A percentile compares a stretch with the other conserved stretches of the same genome.
Evolutionary conservation across 805 yeast species (phyloP).

Genomic region (Saccharomyces eubayanus): DNA sequence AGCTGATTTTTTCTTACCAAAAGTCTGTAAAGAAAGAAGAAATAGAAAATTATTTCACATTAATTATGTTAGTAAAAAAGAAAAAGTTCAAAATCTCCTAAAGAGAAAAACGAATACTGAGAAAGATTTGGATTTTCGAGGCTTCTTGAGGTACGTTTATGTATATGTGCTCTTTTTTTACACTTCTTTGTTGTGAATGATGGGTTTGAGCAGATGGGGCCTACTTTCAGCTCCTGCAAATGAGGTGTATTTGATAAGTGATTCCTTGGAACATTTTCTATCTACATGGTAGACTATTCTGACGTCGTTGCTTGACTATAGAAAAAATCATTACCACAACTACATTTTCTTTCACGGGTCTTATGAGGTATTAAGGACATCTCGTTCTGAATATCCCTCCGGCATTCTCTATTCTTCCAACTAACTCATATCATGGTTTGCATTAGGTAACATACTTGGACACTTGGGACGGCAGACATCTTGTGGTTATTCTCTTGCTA

Average conservation of each 20-base stretch:
- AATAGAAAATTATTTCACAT: not conserved
- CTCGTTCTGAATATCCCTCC: not conserved
- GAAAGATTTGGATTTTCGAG: not conserved
- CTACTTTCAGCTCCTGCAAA: too few species aligned
- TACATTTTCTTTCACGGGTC: not conserved
- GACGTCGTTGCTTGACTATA: too few species aligned
- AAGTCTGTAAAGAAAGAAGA: slow-evolving; percentile 53
- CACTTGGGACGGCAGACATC: slow-evolving; percentile 77
- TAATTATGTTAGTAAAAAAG: slow-evolving; percentile 11
- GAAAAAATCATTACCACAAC: not conserved
- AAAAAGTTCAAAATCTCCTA: not conserved
- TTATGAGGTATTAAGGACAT: not conserved
- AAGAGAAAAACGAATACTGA: not conserved
- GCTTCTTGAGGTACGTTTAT: not conserved
- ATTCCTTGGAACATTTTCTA: too few species aligned
- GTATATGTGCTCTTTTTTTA: not conserved
- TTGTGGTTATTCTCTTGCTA: slow-evolving; percentile 27
- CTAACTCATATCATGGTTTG: not conserved
- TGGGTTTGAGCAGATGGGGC: too few species aligned
- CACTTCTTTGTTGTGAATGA: too few species aligned
- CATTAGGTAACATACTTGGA: slow-evolving; percentile 58
- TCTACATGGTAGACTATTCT: not conserved
- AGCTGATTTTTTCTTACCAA: slow-evolving; percentile 98
- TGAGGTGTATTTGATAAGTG: too few species aligned
- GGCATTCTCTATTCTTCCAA: not conserved